Evolutionary conservation across 2,329 filamentous ascomycete genomes (phyloP), one percentile per base, ranked within the genome.

Genomic region (Trichoderma oligosporum): DNA sequence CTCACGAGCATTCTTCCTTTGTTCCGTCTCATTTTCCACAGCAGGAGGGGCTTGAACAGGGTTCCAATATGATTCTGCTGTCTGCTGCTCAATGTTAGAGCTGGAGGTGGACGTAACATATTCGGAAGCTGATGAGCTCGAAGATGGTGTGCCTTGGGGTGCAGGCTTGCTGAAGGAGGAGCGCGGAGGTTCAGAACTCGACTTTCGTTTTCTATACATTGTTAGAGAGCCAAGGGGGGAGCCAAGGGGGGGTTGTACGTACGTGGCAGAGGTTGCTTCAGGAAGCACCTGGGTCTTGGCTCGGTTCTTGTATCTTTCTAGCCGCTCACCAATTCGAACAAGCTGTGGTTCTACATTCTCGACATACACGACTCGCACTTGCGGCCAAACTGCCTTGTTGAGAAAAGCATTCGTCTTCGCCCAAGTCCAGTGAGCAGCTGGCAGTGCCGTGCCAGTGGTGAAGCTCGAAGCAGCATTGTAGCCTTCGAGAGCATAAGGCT

Each of bases 271-370:
- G 27, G 29, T 41, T 58, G 5, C 64, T 60, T 39, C 61, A 47
- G n/a, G 59, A 27, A 61, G 75, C 71, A 24, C 64, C 59, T 42
- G 65, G 66, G 60, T 65, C 61, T 69, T 72, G 5, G 66, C 64
- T 59, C 71, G 71, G 47, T 73, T 74, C 44, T 74, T 85, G 72
- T 91, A 89, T 46, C 88, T 80, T 38, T 91, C 92, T 9, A 99
- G 81, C 44, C 92, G 86, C 74, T 97, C 88, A 11, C 90, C 89
- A 66, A 99, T 97, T 66, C 91, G 90, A 57, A 93, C 83, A 12
- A 99, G 80, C 72, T 99, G 95, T 12, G 95, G 95, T 74, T 97
- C 92, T 3, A 99, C 92, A 65, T 96, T 96, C 67, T 96, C 86
- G 9, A 86, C 83, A 67, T 97, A 97, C 4, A 97, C 75, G 12